Evolutionary conservation across 257 asterid genomes (phyloP).

Genomic region (Penstemon barbatus): DNA sequence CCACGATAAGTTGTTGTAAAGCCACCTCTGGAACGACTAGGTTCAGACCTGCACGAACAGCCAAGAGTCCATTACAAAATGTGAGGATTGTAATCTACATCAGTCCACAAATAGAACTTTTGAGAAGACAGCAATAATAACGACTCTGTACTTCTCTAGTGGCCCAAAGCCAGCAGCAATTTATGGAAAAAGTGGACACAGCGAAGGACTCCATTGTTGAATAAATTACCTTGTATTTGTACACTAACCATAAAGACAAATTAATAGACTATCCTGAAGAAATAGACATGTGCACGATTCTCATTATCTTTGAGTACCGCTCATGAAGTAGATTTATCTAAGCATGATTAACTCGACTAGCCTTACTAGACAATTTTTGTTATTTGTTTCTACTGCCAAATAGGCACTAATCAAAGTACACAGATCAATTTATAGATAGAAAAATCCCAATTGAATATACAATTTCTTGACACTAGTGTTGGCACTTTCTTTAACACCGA

Average conservation of each 20-base stretch:
- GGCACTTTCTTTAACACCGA: not conserved
- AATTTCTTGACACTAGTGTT: not conserved
- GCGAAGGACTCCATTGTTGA: not conserved
- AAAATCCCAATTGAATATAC: not conserved
- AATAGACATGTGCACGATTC: no score
- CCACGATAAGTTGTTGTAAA: constrained; percentile 40
- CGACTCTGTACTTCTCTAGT: not conserved
- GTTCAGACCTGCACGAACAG: constrained; percentile 50
- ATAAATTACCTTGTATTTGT: not conserved
- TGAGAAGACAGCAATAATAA: not conserved
- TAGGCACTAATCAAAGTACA: not conserved
- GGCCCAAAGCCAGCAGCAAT: not conserved
- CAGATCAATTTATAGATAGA: not conserved
- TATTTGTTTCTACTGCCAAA: not conserved
- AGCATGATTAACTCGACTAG: not conserved
- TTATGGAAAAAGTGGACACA: not conserved
- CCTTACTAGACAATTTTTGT: not conserved
- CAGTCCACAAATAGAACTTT: not conserved
- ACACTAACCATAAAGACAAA: not conserved
- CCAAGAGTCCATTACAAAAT: not conserved
- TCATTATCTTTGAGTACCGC: not conserved
- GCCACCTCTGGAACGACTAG: constrained; percentile 51
- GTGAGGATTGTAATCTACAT: not conserved
- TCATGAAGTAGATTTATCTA: not conserved
- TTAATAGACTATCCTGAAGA: not conserved